A percentile compares a stretch with the other conserved stretches of the same genome.
These are phyloP conservation scores for Pseudocercospora vitis DNA, from an alignment of 2,329 filamentous ascomycete genomes.

Conservation along the genomic window DNA sequence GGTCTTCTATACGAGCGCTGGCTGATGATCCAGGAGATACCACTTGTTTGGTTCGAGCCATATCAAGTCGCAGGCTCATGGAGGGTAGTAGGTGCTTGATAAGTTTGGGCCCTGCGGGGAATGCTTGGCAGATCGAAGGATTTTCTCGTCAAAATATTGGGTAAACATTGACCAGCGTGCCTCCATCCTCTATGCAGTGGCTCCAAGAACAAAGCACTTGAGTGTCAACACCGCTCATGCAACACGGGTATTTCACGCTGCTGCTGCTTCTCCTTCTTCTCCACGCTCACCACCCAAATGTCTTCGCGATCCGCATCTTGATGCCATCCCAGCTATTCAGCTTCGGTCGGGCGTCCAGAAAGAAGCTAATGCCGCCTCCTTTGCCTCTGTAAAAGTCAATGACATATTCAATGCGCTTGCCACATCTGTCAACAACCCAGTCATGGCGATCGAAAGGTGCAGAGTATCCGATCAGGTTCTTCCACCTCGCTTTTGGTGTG, in stretches of 20 bases:
- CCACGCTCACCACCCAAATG: conserved; percentile 26
- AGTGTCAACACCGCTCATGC: conserved; percentile 3
- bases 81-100: too few species aligned
- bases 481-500: conserved; percentile 80
- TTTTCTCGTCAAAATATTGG: too few species aligned
- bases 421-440: conserved; percentile 94
- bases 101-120: too few species aligned
- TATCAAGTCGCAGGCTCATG: too few species aligned
- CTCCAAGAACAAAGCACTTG: too few species aligned
- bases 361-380: conserved; percentile 55
- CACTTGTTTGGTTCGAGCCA: too few species aligned
- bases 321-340: conserved; percentile 63
- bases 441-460: conserved; percentile 94
- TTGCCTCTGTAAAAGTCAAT: conserved; percentile 95
- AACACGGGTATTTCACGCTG: conserved; percentile 9
- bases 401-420: conserved; percentile 82
- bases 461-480: conserved; percentile 79
- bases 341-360: conserved; percentile 65
- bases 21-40: too few species aligned
- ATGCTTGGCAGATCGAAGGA: too few species aligned
- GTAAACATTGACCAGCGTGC: too few species aligned
- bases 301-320: conserved; percentile 52
- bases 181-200: too few species aligned
- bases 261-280: neutral
- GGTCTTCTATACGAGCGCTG: too few species aligned